A percentile compares a stretch with the other conserved stretches of the same genome.
phyloP scores from a whole-genome alignment of 31 red algal genomes.

The Asparagopsis taxiformis region DNA sequence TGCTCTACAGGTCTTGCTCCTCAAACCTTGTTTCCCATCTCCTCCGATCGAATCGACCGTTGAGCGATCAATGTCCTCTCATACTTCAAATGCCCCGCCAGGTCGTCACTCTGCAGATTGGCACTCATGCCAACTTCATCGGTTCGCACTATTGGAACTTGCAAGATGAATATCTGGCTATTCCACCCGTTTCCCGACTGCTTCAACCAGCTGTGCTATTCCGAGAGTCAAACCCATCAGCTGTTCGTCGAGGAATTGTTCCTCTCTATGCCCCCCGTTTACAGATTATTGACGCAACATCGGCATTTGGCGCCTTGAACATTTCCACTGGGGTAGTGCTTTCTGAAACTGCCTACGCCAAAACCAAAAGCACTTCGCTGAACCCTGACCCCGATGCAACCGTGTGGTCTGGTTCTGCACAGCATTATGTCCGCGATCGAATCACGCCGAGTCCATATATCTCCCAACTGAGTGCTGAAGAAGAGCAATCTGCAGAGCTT shows the following conservation, averaged over 20 bases:
- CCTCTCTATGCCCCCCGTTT: conserved; percentile 55
- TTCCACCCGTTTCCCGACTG: conserved; percentile 1
- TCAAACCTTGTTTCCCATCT: too few relatives aligned
- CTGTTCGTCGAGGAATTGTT: background rate
- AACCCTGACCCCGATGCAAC: too few relatives aligned
- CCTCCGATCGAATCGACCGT: too few relatives aligned
- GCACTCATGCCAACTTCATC: conserved; percentile 59
- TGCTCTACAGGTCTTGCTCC: too few relatives aligned
- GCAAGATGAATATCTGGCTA: conserved; percentile 51
- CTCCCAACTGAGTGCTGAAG: conserved; percentile 15
- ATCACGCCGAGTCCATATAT: conserved; percentile 30
- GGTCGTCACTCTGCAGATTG: conserved; percentile 68
- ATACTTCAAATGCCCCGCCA: too few relatives aligned
- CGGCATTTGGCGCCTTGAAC: conserved; percentile 53
- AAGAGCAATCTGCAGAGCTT: background rate
- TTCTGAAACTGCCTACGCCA: background rate
- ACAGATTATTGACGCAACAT: conserved; percentile 42
- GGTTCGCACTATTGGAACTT: conserved; percentile 87
- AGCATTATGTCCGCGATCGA: conserved; percentile 28
- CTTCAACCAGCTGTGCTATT: conserved; percentile 18
- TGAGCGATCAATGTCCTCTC: too few relatives aligned
- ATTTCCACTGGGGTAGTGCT: conserved; percentile 41
- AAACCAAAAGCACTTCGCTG: too few relatives aligned
- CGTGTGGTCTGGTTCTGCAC: conserved; percentile 8
- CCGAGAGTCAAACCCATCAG: conserved; percentile 7